phyloP scores from a whole-genome alignment of 495 filamentous ascomycete species.

The Daldinia loculata region DNA sequence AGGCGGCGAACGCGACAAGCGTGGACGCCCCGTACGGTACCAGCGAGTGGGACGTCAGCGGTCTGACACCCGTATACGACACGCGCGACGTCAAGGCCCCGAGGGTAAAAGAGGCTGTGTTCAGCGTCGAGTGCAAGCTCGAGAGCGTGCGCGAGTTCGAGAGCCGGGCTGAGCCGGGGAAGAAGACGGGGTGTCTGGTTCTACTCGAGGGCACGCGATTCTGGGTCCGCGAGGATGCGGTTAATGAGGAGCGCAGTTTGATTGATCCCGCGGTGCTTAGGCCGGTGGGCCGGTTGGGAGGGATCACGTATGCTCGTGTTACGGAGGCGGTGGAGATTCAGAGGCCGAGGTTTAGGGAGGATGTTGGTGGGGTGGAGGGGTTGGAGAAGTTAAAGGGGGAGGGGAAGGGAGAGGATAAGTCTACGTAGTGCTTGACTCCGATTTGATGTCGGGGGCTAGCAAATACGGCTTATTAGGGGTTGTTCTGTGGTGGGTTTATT shows the following conservation, averaged over 20 bases:
- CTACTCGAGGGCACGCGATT: conserved; percentile 88
- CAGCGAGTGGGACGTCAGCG: conserved; percentile 82
- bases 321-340: conserved; percentile 80
- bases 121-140: conserved; percentile 82
- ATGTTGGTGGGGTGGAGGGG: conserved; percentile 52
- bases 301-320: conserved; percentile 80
- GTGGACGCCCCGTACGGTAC: conserved; percentile 82
- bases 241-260: conserved; percentile 76
- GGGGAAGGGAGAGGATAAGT: conserved; percentile 25
- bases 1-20: conserved; percentile 83
- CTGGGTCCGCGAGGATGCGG: conserved; percentile 88
- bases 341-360: conserved; percentile 70
- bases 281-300: conserved; percentile 82
- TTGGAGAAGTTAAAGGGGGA: conserved; percentile 49
- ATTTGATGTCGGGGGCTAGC: neutral
- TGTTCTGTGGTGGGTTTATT: too few relatives aligned
- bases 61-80: conserved; percentile 72
- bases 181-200: conserved; percentile 75
- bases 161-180: conserved; percentile 70
- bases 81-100: conserved; percentile 71
- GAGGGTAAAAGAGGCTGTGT: conserved; percentile 82
- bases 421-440: neutral
- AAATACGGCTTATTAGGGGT: neutral
- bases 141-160: conserved; percentile 78
- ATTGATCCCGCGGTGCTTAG: conserved; percentile 75